phyloP scores from a whole-genome alignment of 371 early-diverging fungal genomes.

The Mortierella polycephala region DNA sequence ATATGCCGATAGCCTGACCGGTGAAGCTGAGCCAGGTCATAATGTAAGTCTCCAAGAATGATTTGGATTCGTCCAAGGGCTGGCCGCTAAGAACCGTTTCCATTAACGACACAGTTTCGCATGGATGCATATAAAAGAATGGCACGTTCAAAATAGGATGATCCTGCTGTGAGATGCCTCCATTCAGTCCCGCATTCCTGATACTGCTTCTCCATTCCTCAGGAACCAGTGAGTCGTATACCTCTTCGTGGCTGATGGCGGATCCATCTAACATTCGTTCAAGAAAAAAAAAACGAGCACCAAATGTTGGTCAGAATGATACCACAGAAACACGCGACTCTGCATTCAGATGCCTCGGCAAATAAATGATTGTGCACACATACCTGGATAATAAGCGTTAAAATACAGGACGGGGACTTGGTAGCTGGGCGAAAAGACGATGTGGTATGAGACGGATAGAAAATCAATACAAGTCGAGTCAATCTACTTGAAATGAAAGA shows the following conservation, averaged over 20 bases:
- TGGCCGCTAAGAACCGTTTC: slow-evolving; percentile 46
- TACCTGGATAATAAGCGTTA: slow-evolving; percentile 61
- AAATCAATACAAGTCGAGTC: slow-evolving; percentile 1
- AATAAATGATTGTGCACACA: neutral
- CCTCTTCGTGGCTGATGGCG: slow-evolving; percentile 57
- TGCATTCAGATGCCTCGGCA: too few relatives aligned
- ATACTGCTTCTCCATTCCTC: slow-evolving; percentile 47
- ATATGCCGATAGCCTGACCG: slow-evolving; percentile 43
- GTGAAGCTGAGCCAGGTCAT: slow-evolving; percentile 45
- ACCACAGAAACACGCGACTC: too few relatives aligned
- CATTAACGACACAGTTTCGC: slow-evolving; percentile 74
- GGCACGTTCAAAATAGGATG: slow-evolving; percentile 72
- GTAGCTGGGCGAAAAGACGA: slow-evolving; percentile 75
- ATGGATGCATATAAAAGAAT: slow-evolving; percentile 77
- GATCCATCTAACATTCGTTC: slow-evolving; percentile 54
- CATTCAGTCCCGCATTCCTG: slow-evolving; percentile 44
- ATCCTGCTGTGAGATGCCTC: slow-evolving; percentile 63
- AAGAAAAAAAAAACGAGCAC: neutral
- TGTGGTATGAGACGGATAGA: slow-evolving; percentile 69
- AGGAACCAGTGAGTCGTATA: slow-evolving; percentile 60
- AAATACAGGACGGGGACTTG: slow-evolving; percentile 80
- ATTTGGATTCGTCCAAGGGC: neutral
- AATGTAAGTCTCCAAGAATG: slow-evolving; percentile 33
- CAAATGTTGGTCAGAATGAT: neutral
- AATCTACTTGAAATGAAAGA: neutral